phyloP scores from a whole-genome alignment of 305 asterid genomes.

The Lippia alba region DNA sequence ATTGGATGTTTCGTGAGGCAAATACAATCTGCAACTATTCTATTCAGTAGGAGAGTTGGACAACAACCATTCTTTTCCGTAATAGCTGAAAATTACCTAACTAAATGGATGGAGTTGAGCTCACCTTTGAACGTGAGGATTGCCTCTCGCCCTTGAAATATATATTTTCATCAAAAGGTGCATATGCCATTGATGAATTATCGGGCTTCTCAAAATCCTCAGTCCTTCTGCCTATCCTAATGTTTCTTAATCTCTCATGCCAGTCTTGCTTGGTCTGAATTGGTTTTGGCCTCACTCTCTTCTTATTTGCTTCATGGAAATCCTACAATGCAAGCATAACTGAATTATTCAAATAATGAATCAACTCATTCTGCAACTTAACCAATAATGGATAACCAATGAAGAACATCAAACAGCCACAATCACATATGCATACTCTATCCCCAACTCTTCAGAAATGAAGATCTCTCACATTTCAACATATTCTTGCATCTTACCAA shows the following conservation, averaged over 20 bases:
- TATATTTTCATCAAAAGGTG: conserved; percentile 83
- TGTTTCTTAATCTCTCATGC: conserved; percentile 81
- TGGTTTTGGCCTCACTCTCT: conserved; percentile 64
- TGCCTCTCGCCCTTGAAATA: conserved; percentile 72
- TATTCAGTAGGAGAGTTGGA: conserved; percentile 22
- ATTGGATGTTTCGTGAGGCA: conserved; percentile 16
- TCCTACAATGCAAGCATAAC: conserved; percentile 44
- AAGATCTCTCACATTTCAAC: background rate
- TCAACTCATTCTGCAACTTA: conserved; percentile 13
- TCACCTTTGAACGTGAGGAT: conserved; percentile 61
- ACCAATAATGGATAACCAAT: conserved; percentile 23
- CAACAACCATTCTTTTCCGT: conserved; percentile 23
- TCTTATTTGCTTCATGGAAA: conserved; percentile 50
- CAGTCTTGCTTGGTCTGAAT: conserved; percentile 87
- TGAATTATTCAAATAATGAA: conserved; percentile 21
- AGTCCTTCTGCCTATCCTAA: conserved; percentile 70
- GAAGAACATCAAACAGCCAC: conserved; percentile 5
- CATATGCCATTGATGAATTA: conserved; percentile 79
- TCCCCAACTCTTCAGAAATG: conserved; percentile 3
- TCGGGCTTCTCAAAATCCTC: conserved; percentile 67
- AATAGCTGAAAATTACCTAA: conserved; percentile 25
- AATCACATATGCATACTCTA: conserved; percentile 10
- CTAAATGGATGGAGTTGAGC: conserved; percentile 20
- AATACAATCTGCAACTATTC: conserved; percentile 5
- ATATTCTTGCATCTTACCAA: background rate